Conservation (phyloP, 805 yeast genomes). For the Blastobotrys robertii region DNA sequence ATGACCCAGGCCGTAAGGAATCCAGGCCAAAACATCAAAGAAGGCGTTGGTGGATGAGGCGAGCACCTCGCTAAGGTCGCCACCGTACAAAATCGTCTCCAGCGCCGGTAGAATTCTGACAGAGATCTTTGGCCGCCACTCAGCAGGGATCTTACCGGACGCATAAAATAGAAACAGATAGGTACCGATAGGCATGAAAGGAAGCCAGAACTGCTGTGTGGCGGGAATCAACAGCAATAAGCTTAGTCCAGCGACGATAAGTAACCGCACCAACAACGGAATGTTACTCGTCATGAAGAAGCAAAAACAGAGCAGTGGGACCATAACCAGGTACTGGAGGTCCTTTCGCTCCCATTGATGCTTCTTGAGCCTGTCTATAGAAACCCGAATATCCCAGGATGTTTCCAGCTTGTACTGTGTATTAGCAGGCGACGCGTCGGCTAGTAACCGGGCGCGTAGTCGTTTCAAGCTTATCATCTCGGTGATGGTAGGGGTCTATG, state of each 20-base stretch:
- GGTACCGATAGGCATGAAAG: conserved; percentile 71
- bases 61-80: conserved; percentile 72
- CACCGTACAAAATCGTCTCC: conserved; percentile 88
- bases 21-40: conserved; percentile 83
- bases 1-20: conserved; percentile 89
- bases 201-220: conserved; percentile 74
- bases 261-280: conserved; percentile 21
- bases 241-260: conserved; percentile 34
- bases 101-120: conserved; percentile 84
- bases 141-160: conserved; percentile 61
- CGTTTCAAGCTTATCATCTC: neutral
- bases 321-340: conserved; percentile 39
- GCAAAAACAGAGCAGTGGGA: conserved; percentile 41
- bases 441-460: conserved; percentile 8
- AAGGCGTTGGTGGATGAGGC: conserved; percentile 59
- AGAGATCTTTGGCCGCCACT: conserved; percentile 77
- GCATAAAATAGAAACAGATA: conserved; percentile 81
- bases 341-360: conserved; percentile 35
- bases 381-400: conserved; percentile 26
- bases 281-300: conserved; percentile 29
- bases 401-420: conserved; percentile 23
- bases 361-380: conserved; percentile 23
- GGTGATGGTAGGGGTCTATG: neutral
- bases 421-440: conserved; percentile 29
- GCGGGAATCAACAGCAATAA: conserved; percentile 55